phyloP scores from a whole-genome alignment of 768 basidiomycete genomes.

The Boletus insuetus region DNA sequence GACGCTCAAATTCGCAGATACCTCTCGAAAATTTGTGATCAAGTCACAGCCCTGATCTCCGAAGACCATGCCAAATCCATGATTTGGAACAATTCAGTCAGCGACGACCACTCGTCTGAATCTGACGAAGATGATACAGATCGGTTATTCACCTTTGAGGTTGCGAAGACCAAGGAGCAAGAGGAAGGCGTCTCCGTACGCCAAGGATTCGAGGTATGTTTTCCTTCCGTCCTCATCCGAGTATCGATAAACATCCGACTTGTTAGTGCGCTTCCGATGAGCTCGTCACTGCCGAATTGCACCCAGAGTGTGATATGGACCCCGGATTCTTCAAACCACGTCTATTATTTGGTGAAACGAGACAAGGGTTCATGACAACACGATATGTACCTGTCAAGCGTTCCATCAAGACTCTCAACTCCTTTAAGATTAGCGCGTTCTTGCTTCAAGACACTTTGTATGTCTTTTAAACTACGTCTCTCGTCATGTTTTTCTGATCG shows the following conservation, averaged over 20 bases:
- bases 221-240: not conserved
- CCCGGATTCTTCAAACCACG: slow-evolving; percentile 26
- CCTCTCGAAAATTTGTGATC: slow-evolving; percentile 57
- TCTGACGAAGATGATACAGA: slow-evolving; percentile 42
- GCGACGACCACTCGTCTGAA: slow-evolving; percentile 23
- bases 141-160: slow-evolving; percentile 54
- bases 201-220: slow-evolving; percentile 45
- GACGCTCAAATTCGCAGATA: slow-evolving; percentile 37
- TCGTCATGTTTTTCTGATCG: not conserved
- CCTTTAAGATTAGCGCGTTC: slow-evolving; percentile 9
- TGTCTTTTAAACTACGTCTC: not conserved
- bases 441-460: slow-evolving; percentile 27
- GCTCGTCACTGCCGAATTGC: slow-evolving; percentile 13
- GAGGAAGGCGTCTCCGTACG: slow-evolving; percentile 46
- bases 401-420: not conserved
- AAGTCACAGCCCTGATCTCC: slow-evolving; percentile 49
- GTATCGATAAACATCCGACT: not conserved
- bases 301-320: slow-evolving; percentile 22
- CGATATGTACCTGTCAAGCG: slow-evolving; percentile 25
- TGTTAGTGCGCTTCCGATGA: slow-evolving; percentile 20
- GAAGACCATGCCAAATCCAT: slow-evolving; percentile 43
- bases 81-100: slow-evolving; percentile 39
- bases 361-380: slow-evolving; percentile 39
- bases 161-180: slow-evolving; percentile 55
- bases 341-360: slow-evolving; percentile 40